Percentiles rank a stretch among this genome's conserved stretches.
phyloP scores from a whole-genome alignment of 257 asterid genomes.

The Ocimum tenuiflorum region DNA sequence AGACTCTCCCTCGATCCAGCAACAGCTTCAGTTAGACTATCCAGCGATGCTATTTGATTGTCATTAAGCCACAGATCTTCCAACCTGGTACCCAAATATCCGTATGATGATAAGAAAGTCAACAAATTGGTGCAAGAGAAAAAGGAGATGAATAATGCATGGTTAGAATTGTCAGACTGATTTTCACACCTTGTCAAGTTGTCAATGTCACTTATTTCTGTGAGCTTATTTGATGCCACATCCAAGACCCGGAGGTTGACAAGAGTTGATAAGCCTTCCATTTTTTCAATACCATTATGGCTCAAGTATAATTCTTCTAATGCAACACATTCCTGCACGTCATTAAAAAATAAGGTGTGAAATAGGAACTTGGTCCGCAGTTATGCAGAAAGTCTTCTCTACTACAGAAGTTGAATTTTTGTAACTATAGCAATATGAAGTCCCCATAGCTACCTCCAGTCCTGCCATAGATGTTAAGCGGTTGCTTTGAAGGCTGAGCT shows the following conservation, averaged over 20 bases:
- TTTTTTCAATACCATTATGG: slow-evolving; percentile 84
- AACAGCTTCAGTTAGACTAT: slow-evolving; percentile 62
- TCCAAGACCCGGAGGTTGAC: slow-evolving; percentile 84
- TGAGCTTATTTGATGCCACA: slow-evolving; percentile 80
- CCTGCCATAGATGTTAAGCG: slow-evolving; percentile 76
- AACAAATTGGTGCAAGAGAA: background rate
- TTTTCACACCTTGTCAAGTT: slow-evolving; percentile 50
- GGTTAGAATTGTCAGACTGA: background rate
- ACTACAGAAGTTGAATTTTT: background rate
- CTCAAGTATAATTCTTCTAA: slow-evolving; percentile 92
- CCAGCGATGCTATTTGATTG: slow-evolving; percentile 66
- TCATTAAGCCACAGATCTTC: slow-evolving; percentile 98
- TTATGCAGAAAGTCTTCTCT: background rate
- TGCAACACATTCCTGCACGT: slow-evolving; percentile 70
- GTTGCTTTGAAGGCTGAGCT: slow-evolving; percentile 97
- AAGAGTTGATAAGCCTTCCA: slow-evolving; percentile 86
- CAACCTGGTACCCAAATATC: slow-evolving; percentile 47
- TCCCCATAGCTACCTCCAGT: slow-evolving; percentile 57
- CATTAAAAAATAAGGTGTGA: slow-evolving; percentile 8
- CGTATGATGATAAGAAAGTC: slow-evolving; percentile 9
- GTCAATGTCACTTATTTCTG: slow-evolving; percentile 55
- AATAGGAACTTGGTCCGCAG: background rate
- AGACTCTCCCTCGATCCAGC: slow-evolving; percentile 60
- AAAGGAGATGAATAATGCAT: background rate
- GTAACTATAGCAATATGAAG: slow-evolving; percentile 5